Percentiles rank a stretch among this genome's conserved stretches.
phyloP scores from a whole-genome alignment of 2,329 filamentous ascomycete genomes.

The Incumbomyces lentus region DNA sequence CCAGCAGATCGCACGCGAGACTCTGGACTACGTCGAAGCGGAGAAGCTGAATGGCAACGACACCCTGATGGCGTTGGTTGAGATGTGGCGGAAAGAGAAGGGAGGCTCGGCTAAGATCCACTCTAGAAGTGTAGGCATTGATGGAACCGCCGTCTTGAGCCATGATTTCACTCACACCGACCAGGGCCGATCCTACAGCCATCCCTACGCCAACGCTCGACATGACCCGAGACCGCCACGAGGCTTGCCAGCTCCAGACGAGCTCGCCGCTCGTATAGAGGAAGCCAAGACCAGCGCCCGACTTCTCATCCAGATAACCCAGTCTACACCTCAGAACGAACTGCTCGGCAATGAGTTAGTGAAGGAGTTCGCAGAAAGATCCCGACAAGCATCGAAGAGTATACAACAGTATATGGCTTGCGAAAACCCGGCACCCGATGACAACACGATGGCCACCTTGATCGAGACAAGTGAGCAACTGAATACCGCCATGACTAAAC shows the following conservation, averaged over 20 bases:
- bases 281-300: constrained; percentile 86
- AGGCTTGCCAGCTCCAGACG: constrained; percentile 54
- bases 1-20: constrained; percentile 78
- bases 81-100: constrained; percentile 89
- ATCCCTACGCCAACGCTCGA: constrained; percentile 24
- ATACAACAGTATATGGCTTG: constrained; percentile 78
- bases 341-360: constrained; percentile 77
- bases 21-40: constrained; percentile 64
- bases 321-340: constrained; percentile 69
- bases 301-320: constrained; percentile 81
- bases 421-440: constrained; percentile 71
- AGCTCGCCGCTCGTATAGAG: constrained; percentile 73
- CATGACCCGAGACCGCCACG: constrained; percentile 34
- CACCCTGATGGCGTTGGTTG: constrained; percentile 57
- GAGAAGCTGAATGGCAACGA: constrained; percentile 62
- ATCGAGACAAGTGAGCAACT: constrained; percentile 94
- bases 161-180: constrained; percentile 10
- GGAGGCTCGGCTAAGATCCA: constrained; percentile 36
- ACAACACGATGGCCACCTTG: constrained; percentile 83
- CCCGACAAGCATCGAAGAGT: constrained; percentile 66
- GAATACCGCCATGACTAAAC: constrained; percentile 68
- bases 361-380: constrained; percentile 82
- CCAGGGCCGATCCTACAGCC: constrained; percentile 9
- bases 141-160: background rate
- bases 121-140: constrained; percentile 10